Evolutionary conservation across 208 protist genomes (phyloP).

Genomic region (Trypanosoma congolense): DNA sequence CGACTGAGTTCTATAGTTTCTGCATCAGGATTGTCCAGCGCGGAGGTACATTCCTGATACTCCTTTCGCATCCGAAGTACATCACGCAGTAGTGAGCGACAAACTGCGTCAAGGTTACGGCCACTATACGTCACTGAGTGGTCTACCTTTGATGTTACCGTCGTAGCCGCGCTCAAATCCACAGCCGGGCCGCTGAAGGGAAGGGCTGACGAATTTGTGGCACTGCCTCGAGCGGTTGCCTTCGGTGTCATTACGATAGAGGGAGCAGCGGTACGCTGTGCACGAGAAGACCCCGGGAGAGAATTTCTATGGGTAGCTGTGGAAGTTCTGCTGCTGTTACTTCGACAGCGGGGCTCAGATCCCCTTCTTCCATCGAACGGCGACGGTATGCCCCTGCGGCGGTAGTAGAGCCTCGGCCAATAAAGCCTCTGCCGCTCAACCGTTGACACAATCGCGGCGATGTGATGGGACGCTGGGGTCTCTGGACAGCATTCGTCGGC

Average conservation of each 20-base stretch:
- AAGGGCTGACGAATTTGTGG: background rate
- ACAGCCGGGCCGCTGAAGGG: background rate
- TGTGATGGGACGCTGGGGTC: conserved; percentile 48
- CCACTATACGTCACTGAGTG: conserved; percentile 10
- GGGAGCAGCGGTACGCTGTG: background rate
- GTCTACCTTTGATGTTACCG: background rate
- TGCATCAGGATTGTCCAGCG: conserved; percentile 40
- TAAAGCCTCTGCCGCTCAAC: conserved; percentile 71
- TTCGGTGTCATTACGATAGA: background rate
- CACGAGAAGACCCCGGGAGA: background rate
- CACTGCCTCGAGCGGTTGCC: background rate
- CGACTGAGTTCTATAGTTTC: conserved; percentile 59
- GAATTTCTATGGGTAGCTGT: background rate
- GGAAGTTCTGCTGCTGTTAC: background rate
- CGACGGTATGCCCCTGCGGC: conserved; percentile 27
- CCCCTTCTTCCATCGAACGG: conserved; percentile 13
- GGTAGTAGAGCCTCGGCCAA: conserved; percentile 52
- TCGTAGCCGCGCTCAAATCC: background rate
- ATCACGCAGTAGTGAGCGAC: conserved; percentile 45
- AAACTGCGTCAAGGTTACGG: conserved; percentile 34
- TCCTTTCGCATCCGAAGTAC: conserved; percentile 37
- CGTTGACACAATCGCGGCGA: conserved; percentile 58
- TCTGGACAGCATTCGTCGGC: conserved; percentile 17
- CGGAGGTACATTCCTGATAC: conserved; percentile 38
- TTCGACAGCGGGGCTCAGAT: conserved; percentile 3